Base-by-base conservation (phyloP, 2,329 filamentous ascomycete species). In the Ophioceras dolichostomum region DNA sequence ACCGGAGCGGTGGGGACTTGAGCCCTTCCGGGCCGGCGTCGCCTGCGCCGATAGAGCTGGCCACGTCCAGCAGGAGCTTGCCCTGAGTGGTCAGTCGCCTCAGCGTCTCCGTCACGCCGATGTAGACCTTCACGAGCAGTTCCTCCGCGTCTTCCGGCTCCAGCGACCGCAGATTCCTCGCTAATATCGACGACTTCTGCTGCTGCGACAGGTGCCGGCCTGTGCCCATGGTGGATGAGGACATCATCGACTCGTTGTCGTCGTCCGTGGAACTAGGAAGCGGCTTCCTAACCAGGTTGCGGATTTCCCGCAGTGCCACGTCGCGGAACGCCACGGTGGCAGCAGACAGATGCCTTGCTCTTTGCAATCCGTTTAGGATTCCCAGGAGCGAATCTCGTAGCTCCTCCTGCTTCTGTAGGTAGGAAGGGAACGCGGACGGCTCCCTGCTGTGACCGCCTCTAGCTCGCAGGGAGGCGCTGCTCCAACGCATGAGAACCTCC, bases 181-280 rank as follows among this genome's bases (percentile, higher is more conserved):
- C 88, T 21, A 96, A 65, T 32, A 87, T 83, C 0, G 83, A 78
- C 1, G 88, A 94, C 53, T 91, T 95, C 46, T 96, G 88, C 50
- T 94, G 84, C 47, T 86, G 83, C 14, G 76, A 83, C 30, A 79
- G 62, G 44, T 78, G 73, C 41, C 73, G 73, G 2, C 34, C 34
- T 20, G 79, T 79, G 30, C 76, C 75, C 43, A 73, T 72, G 38
- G 76, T 65, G 3, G 88, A 93, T 1, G 79, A 71, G 2, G 88
- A 88, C 59, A 89, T 79, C 63, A 89, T 81, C 1, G 87, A 94
- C 54, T 91, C 85, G 43, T 81, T 84, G 53, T 98, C 91, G 47
- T 96, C 89, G 42, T 98, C 91, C 48, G 77, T 91, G 10, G 89
- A 94, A 51, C 87, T 94, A 1, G 91, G 91, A 28, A 98, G 67